Base-by-base conservation (phyloP, 2,329 filamentous ascomycete genomes). In the Apiospora kogelbergensis region DNA sequence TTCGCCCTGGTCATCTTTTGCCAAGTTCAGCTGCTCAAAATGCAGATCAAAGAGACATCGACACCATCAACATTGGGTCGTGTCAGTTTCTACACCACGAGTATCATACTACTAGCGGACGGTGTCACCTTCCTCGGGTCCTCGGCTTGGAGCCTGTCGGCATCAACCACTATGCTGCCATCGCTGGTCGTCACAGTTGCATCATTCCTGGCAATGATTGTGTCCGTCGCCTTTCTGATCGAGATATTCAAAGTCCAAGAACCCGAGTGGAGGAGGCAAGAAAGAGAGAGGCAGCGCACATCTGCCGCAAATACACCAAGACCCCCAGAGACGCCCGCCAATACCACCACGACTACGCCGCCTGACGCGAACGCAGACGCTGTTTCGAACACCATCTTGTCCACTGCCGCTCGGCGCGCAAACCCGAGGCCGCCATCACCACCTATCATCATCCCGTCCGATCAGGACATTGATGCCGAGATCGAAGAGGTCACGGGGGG, bases 11-110 rank as follows among this genome's bases (percentile, higher is more conserved):
- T 90, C n/a, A 80, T 90, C 42, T 85, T 88, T 70, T 83, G 80
- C n/a, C 90, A 92, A 77, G 84, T 90, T 44, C 84, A 86, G 71
- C 82, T 91, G 4, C 81, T 91, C 68, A 89, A 90, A 75, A 78
- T 83, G 63, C 90, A 92, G 78, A 90, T 91, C 82, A 87, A 86
- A 72, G 89, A 91, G 74, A 87, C 89, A 0, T 89, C 84, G 63
- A 92, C 90, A 9, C 90, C 90, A 2, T 92, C 90, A 0, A 92
- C 89, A 2, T 83, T 91, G 73, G 89, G 88, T 3, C 84, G 90
- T 22, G 85, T 91, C 73, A 91, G 89, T 78, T 89, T 91, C 76
- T 86, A 85, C 76, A 91, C 89, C 0, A 83, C 86, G 30, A 84
- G 84, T 66, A 84, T 87, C 71, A 90, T 91, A 86, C 81, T 90